Base-by-base conservation (phyloP, 2,329 filamentous ascomycete genomes). In the Sporothrix pallida region DNA sequence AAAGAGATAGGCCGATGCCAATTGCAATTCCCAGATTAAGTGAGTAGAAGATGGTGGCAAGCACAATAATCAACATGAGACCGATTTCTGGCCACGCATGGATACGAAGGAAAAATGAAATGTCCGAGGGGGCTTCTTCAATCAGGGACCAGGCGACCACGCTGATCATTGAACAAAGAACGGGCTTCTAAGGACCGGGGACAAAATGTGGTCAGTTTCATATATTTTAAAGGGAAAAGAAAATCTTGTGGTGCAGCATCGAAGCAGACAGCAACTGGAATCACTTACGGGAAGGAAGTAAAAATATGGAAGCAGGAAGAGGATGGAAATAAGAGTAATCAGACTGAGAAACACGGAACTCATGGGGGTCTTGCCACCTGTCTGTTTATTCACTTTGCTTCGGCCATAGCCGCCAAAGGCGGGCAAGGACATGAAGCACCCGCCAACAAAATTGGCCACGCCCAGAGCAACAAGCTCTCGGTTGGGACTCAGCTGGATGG, bases 321-420 rank as follows among this genome's bases (percentile, higher is more conserved):
- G 80, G 65, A 97, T 91, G 79, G 91, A 93, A 67, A 97, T 82
- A 26, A 98, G 84, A 0, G 95, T 93, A 78, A 98, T 92, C 58
- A 95, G 76, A 75, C 92, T 94, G 72, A 99, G 83, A 69, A 98
- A 89, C 52, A 99, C 89, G 76, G 93, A 97, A 82, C 93, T 96
- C 92, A 98, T 97, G 0, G 95, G 95, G 1, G 93, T 98, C 81
- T 91, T 93, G 44, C 94, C 95, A 50, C 96, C 96, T 1, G 96
- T 98, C 69, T 92, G 92, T 76, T 91, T 91, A 83, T 98, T 98
- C 77, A 99, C 92, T 82, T 98, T 98, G 83, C 94, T 98, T 80
- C 96, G 88, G 10, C 95, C 96, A 80, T 99, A 99, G 9, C 96
- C 96, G 20, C 96, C 96, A 85, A 99, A 99, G 0, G 94, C 93